Evolutionary conservation across 1,284 basidiomycete species (phyloP).

Genomic region (Moniliella sp.): DNA sequence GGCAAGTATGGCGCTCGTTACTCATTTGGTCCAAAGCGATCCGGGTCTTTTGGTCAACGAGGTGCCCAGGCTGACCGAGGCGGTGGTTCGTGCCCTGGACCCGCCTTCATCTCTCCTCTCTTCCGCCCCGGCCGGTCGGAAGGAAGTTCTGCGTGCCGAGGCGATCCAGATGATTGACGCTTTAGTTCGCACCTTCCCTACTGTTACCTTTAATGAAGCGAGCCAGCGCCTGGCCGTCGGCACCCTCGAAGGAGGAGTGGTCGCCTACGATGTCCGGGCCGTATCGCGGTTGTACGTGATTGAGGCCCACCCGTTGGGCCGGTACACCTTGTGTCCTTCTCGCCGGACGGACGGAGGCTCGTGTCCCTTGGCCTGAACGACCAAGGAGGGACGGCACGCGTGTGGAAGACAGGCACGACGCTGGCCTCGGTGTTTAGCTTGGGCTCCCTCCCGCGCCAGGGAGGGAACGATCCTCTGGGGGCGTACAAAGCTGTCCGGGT

Average conservation of each 20-base stretch:
- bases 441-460: slow-evolving; percentile 74
- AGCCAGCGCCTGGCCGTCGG: slow-evolving; percentile 77
- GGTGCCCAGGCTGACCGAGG: slow-evolving; percentile 68
- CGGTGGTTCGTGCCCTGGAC: slow-evolving; percentile 85
- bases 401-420: slow-evolving; percentile 34
- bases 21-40: slow-evolving; percentile 77
- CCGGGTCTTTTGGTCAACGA: slow-evolving; percentile 66
- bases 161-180: slow-evolving; percentile 67
- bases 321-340: slow-evolving; percentile 41
- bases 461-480: slow-evolving; percentile 43
- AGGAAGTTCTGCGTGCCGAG: slow-evolving; percentile 67
- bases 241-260: slow-evolving; percentile 56
- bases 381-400: slow-evolving; percentile 32
- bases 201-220: slow-evolving; percentile 65
- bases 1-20: slow-evolving; percentile 74
- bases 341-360: slow-evolving; percentile 69
- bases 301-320: slow-evolving; percentile 49
- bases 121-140: slow-evolving; percentile 50
- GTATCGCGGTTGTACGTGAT: slow-evolving; percentile 82
- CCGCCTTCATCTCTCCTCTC: no score
- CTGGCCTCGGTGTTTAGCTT: slow-evolving; percentile 69
- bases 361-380: slow-evolving; percentile 71
- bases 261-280: slow-evolving; percentile 92
- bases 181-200: slow-evolving; percentile 62
- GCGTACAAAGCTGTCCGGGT: slow-evolving; percentile 29